A percentile compares a stretch with the other conserved stretches of the same genome.
phyloP scores from a whole-genome alignment of 2,329 filamentous ascomycete species.

The Alternaria angustiovoidea region DNA sequence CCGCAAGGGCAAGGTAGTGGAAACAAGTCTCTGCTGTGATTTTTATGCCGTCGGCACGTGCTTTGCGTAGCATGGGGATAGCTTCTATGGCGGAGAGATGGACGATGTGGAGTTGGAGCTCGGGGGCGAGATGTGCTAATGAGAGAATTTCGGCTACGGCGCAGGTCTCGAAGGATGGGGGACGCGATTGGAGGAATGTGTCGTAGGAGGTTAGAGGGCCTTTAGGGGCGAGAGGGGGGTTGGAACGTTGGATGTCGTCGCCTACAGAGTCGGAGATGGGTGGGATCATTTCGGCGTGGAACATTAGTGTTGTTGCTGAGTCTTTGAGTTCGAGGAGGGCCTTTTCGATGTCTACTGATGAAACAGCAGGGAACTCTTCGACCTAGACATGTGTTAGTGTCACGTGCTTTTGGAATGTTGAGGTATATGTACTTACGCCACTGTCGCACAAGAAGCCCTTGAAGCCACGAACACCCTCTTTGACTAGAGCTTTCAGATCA shows the following conservation, averaged over 20 bases:
- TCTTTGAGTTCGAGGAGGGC: constrained; percentile 84
- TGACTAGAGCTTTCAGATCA: constrained; percentile 80
- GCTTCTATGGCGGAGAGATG: constrained; percentile 90
- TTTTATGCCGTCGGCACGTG: constrained; percentile 76
- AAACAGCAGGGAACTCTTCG: constrained; percentile 95
- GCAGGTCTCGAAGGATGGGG: constrained; percentile 88
- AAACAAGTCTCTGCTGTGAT: constrained; percentile 96
- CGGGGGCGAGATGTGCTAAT: constrained; percentile 79
- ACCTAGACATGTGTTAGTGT: constrained; percentile 64
- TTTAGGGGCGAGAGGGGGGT: constrained; percentile 72
- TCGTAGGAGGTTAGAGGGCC: constrained; percentile 80
- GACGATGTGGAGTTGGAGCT: constrained; percentile 89
- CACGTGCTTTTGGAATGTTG: not conserved
- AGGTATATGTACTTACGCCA: constrained; percentile 69
- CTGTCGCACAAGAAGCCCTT: constrained; percentile 98
- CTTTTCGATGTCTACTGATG: constrained; percentile 76
- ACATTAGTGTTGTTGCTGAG: constrained; percentile 92
- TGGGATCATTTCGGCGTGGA: constrained; percentile 98
- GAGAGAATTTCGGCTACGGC: constrained; percentile 87
- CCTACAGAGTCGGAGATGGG: constrained; percentile 81
- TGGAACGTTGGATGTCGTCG: constrained; percentile 75
- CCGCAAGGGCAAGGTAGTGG: constrained; percentile 86
- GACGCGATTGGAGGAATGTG: constrained; percentile 91
- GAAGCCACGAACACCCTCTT: constrained; percentile 90
- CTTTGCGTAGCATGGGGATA: constrained; percentile 79